Conservation (phyloP, 768 basidiomycete species). For the Boletus tylopilopsis region DNA sequence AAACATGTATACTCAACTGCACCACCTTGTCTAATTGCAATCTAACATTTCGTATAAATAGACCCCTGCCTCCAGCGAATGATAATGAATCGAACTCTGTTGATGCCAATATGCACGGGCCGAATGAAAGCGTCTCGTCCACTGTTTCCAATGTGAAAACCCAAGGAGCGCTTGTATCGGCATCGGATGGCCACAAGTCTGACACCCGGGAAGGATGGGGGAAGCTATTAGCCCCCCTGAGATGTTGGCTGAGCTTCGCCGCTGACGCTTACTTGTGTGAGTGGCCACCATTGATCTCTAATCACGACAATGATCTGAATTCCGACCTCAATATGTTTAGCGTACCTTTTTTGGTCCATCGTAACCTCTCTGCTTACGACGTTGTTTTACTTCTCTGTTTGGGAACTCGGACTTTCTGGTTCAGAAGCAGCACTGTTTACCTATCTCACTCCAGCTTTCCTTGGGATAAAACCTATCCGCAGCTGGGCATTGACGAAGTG, state of each 20-base stretch:
- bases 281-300: not conserved
- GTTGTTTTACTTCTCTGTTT: slow-evolving; percentile 89
- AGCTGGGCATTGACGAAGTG: slow-evolving; percentile 43
- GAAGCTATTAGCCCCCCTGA: not conserved
- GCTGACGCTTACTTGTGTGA: slow-evolving; percentile 58
- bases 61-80: slow-evolving; percentile 8
- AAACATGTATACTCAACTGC: slow-evolving; percentile 45
- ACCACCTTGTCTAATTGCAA: slow-evolving; percentile 33
- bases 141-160: not conserved
- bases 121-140: not conserved
- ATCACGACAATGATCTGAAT: slow-evolving; percentile 5
- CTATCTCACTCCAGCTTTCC: slow-evolving; percentile 64
- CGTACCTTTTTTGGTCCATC: slow-evolving; percentile 79
- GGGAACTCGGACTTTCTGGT: slow-evolving; percentile 84
- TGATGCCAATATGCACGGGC: not conserved
- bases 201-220: not conserved
- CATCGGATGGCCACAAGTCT: not conserved
- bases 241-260: slow-evolving; percentile 32
- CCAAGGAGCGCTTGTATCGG: not conserved
- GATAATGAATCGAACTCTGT: slow-evolving; percentile 6
- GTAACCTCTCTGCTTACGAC: slow-evolving; percentile 76
- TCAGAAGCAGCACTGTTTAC: slow-evolving; percentile 73
- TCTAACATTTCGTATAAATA: slow-evolving; percentile 25
- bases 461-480: slow-evolving; percentile 45
- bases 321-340: slow-evolving; percentile 31